These are phyloP conservation scores for Ustilago nuda DNA, from an alignment of 1,284 basidiomycete genomes.

Conservation along the genomic window DNA sequence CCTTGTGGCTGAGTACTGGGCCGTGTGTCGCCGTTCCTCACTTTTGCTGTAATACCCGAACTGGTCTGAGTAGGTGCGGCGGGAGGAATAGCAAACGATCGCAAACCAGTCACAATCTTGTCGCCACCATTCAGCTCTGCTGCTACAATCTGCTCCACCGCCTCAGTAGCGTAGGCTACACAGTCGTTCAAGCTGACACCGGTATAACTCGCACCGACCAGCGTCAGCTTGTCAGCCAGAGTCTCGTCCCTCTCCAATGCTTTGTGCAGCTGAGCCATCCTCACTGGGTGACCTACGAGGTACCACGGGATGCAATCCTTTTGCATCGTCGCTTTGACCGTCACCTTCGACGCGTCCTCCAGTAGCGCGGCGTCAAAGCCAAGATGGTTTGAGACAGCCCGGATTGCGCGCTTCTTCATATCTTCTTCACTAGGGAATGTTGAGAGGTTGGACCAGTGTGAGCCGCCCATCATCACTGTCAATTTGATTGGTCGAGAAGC, in stretches of 20 bases:
- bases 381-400: slow-evolving; percentile 54
- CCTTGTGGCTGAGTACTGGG: slow-evolving; percentile 21
- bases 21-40: slow-evolving; percentile 14
- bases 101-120: slow-evolving; percentile 34
- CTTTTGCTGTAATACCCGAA: slow-evolving; percentile 5
- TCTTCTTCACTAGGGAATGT: slow-evolving; percentile 71
- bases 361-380: slow-evolving; percentile 44
- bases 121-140: slow-evolving; percentile 34
- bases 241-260: slow-evolving; percentile 69
- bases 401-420: slow-evolving; percentile 44
- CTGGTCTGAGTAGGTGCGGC: not conserved
- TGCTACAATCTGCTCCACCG: slow-evolving; percentile 39
- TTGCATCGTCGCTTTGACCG: slow-evolving; percentile 73
- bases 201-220: slow-evolving; percentile 86
- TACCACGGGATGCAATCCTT: slow-evolving; percentile 85
- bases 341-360: slow-evolving; percentile 48
- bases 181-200: slow-evolving; percentile 93
- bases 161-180: slow-evolving; percentile 70
- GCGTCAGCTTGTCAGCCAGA: slow-evolving; percentile 76
- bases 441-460: slow-evolving; percentile 71
- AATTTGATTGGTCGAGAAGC: slow-evolving; percentile 74
- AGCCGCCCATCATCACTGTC: slow-evolving; percentile 92
- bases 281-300: slow-evolving; percentile 78
- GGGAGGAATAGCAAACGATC: slow-evolving; percentile 37
- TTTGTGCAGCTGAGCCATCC: slow-evolving; percentile 76